phyloP scores from a whole-genome alignment of 768 basidiomycete species.

The Russula virescens region DNA sequence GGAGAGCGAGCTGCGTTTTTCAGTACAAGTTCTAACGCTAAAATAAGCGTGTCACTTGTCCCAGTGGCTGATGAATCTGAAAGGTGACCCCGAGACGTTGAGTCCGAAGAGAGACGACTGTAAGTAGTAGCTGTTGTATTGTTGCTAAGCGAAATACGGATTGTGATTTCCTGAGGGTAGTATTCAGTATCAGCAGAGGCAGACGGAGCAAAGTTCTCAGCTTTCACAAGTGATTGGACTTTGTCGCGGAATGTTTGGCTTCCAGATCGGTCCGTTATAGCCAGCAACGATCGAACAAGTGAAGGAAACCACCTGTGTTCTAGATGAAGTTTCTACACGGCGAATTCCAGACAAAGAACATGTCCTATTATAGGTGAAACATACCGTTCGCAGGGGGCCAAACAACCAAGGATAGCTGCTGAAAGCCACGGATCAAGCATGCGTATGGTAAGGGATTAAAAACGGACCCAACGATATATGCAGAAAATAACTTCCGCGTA shows the following conservation, averaged over 20 bases:
- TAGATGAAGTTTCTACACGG: conserved; percentile 16
- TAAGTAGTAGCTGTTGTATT: background rate
- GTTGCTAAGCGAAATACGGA: background rate
- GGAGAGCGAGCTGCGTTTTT: conserved; percentile 12
- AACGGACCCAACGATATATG: conserved; percentile 21
- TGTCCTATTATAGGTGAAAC: conserved; percentile 17
- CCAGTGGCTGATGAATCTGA: background rate
- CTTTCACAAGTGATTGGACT: background rate
- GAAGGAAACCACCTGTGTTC: conserved; percentile 21
- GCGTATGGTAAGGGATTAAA: background rate
- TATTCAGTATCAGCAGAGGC: background rate
- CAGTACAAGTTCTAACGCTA: conserved; percentile 19
- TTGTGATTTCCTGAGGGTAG: conserved; percentile 6
- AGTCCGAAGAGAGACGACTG: background rate
- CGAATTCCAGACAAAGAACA: conserved; percentile 1
- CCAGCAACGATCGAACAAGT: conserved; percentile 17
- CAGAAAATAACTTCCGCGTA: conserved; percentile 8
- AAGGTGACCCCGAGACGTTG: background rate
- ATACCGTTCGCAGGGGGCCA: conserved; percentile 59
- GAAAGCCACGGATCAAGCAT: conserved; percentile 10
- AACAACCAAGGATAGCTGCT: conserved; percentile 79
- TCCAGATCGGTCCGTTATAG: conserved; percentile 12
- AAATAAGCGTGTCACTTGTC: conserved; percentile 6
- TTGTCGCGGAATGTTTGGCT: conserved; percentile 4
- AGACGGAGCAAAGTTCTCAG: background rate